Evolutionary conservation across 352 stramenopile genomes (phyloP), one percentile per base, ranked within the genome.

Genomic region (Chrysophaeum taylorii): DNA sequence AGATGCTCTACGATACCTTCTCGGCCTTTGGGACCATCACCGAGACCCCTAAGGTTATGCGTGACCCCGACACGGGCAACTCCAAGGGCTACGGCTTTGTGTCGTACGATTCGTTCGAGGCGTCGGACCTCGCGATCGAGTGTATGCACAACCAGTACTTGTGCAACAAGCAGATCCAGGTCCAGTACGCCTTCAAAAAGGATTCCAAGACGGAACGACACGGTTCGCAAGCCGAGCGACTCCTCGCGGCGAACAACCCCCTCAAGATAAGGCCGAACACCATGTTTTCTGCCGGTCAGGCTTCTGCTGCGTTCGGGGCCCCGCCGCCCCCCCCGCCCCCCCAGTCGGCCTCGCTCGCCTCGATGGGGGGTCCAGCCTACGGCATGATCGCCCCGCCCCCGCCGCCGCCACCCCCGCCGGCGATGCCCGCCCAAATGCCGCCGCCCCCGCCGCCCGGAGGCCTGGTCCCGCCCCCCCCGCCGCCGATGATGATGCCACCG

Each of bases 171-270:
- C 92, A 97, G 75, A 96, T 99, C 73, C 84, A 94, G 39, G 94
- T 99, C 14, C 91, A 98, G 79, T 99, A 98, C 82, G 94, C 94
- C 14, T 98, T 95, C 81, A 99, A 98, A 82, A 97, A 97, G 75
- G 93, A 96, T 74, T 92, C 85, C 1, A 73, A 74, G 67, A 67
- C 70, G 12, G 79, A 85, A 73, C 69, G 81, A 41, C 82, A 89
- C 74, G 81, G 79, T n/a, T 83, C 76, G 63, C 73, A 83, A 35
- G 85, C 86, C 21, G 87, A 93, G 74, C 67, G 87, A 36, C 85
- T 93, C 74, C 77, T 92, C 53, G 86, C 87, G 15, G 82, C 80
- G 50, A 74, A 68, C 73, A 57, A 82, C 77, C 75, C 70, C 75
- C 64, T 61, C 79, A 75, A 53, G 61, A 76, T 73, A 70, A 70